Evolutionary conservation across 2,329 filamentous ascomycete species (phyloP).

Genomic region (Cytospora mali): DNA sequence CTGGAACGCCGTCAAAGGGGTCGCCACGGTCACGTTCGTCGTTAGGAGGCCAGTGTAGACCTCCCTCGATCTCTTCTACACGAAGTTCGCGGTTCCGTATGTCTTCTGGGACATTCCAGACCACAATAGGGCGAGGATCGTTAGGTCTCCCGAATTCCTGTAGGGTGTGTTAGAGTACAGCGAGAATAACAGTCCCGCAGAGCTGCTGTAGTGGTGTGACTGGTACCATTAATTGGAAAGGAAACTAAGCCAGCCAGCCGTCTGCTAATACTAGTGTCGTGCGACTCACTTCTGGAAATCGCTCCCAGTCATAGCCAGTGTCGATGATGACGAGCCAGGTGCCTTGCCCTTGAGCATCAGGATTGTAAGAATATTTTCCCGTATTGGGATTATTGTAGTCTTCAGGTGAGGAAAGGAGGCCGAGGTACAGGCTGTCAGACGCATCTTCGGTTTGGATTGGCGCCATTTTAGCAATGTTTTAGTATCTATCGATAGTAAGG

Average conservation of each 20-base stretch:
- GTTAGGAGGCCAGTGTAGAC: conserved; percentile 8
- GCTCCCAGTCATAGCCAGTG: conserved; percentile 15
- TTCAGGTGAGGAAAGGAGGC: conserved; percentile 8
- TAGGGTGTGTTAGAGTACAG: background rate
- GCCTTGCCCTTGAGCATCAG: conserved; percentile 6
- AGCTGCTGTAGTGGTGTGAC: background rate
- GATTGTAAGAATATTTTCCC: background rate
- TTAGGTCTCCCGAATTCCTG: conserved; percentile 12
- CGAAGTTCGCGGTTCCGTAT: conserved; percentile 2
- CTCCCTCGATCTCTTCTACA: background rate
- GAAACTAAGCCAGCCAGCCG: background rate
- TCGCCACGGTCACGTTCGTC: conserved; percentile 9
- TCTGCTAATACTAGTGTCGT: no score
- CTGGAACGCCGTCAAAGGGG: conserved; percentile 10
- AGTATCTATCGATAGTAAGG: background rate
- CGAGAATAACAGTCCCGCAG: no score
- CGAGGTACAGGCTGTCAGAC: conserved; percentile 13
- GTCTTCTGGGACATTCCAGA: conserved; percentile 13
- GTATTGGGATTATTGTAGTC: conserved; percentile 15
- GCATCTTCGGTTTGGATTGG: conserved; percentile 8
- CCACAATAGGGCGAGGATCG: background rate
- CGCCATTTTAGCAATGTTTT: background rate
- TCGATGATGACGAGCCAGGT: conserved; percentile 18
- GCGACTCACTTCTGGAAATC: conserved; percentile 18
- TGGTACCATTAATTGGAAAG: background rate